Evolutionary conservation across 768 basidiomycete genomes (phyloP).

Genomic region (Clavaria fumosa): DNA sequence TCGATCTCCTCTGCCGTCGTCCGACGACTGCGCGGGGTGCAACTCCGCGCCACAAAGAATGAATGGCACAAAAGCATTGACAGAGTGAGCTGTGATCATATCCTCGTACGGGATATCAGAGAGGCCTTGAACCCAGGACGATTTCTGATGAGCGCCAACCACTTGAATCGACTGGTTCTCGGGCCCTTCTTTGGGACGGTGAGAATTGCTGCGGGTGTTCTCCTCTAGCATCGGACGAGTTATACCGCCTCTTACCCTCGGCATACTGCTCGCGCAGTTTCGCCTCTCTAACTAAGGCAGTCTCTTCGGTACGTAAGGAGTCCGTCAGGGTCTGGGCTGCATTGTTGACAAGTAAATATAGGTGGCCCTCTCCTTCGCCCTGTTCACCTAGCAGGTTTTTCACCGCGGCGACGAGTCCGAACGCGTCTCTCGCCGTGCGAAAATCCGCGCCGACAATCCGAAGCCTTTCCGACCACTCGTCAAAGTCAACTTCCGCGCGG

Average conservation of each 20-base stretch:
- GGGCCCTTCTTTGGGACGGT: too few relatives aligned
- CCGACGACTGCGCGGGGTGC: conserved; percentile 14
- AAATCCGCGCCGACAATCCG: conserved; percentile 22
- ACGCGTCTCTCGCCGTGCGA: conserved; percentile 20
- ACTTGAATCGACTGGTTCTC: background rate
- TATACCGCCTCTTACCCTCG: background rate
- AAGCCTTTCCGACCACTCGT: conserved; percentile 15
- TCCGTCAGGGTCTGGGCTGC: conserved; percentile 24
- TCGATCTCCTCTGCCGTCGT: conserved; percentile 3
- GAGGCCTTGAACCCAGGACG: conserved; percentile 19
- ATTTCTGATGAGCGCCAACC: background rate
- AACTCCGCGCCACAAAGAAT: conserved; percentile 22
- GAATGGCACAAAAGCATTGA: conserved; percentile 24
- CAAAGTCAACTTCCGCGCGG: conserved; percentile 15
- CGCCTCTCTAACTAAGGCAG: conserved; percentile 15
- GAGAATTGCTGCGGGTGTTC: too few relatives aligned
- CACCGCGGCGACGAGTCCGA: conserved; percentile 16
- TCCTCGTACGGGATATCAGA: conserved; percentile 23
- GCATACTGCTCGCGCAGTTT: conserved; percentile 5
- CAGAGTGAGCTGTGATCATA: conserved; percentile 21
- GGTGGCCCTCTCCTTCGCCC: background rate
- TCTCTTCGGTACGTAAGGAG: conserved; percentile 14
- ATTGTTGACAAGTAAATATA: conserved; percentile 15
- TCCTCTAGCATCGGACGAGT: background rate
- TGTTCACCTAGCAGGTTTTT: conserved; percentile 13